Evolutionary conservation across 2,329 filamentous ascomycete genomes (phyloP).

Genomic region (Aspergillus sp.): DNA sequence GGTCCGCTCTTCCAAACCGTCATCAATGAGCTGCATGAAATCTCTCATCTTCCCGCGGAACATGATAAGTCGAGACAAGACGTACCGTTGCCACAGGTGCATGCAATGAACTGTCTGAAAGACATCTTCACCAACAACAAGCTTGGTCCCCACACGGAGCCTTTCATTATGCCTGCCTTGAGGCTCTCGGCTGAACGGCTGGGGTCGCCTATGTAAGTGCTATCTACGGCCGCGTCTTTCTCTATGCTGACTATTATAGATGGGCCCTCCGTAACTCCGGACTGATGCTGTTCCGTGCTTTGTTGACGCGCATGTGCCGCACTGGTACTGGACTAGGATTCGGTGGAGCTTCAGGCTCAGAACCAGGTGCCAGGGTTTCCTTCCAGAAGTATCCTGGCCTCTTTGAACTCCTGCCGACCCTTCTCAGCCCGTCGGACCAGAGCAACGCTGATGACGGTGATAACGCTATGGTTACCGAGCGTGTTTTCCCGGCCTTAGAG

Average conservation of each 20-base stretch:
- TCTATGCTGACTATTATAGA: conserved; percentile 42
- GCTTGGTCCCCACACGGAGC: conserved; percentile 71
- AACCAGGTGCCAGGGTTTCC: conserved; percentile 42
- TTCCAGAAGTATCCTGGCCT: conserved; percentile 46
- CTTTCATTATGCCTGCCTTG: conserved; percentile 71
- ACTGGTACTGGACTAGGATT: conserved; percentile 52
- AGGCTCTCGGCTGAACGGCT: conserved; percentile 79
- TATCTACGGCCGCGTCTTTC: not conserved
- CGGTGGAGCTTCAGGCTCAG: conserved; percentile 46
- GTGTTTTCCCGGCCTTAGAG: conserved; percentile 50
- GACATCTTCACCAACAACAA: conserved; percentile 85
- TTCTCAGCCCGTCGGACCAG: conserved; percentile 32
- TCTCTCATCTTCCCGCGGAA: conserved; percentile 37
- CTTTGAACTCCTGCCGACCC: conserved; percentile 37
- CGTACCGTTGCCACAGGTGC: conserved; percentile 78
- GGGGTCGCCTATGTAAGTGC: conserved; percentile 69
- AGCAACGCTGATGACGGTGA: conserved; percentile 23
- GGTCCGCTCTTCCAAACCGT: conserved; percentile 47
- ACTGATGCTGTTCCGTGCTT: conserved; percentile 80
- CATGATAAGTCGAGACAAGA: conserved; percentile 39
- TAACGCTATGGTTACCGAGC: conserved; percentile 42
- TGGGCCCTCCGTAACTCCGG: conserved; percentile 97
- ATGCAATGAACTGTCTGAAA: conserved; percentile 90
- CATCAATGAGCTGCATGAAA: conserved; percentile 44
- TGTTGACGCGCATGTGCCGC: conserved; percentile 67